Evolutionary conservation across 1,139 yeast genomes (phyloP).

Genomic region (Taphrina populina): DNA sequence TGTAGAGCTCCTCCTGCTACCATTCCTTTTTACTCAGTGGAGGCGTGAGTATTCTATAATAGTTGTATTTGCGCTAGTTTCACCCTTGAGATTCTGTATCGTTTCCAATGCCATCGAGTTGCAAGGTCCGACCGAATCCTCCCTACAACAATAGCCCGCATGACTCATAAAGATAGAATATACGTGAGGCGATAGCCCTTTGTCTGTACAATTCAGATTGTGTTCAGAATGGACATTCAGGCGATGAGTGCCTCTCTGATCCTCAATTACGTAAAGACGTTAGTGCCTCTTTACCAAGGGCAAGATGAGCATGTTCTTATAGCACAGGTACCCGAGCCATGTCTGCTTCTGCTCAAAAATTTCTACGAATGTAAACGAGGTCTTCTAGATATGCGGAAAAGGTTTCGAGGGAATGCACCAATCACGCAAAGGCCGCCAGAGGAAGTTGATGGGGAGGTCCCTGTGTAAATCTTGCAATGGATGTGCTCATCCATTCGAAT

Average conservation of each 20-base stretch:
- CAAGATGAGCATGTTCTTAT: no score
- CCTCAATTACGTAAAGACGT: slow-evolving; percentile 58
- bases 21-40: no score
- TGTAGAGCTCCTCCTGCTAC: no score
- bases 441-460: slow-evolving; percentile 14
- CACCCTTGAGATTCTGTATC: no score
- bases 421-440: slow-evolving; percentile 36
- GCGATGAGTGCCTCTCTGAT: slow-evolving; percentile 79
- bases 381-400: slow-evolving; percentile 76
- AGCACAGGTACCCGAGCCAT: slow-evolving; percentile 78
- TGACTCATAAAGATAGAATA: not conserved
- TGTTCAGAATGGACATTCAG: slow-evolving; percentile 59
- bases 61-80: no score
- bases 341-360: slow-evolving; percentile 48
- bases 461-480: no score
- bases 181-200: slow-evolving; percentile 34
- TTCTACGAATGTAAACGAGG: slow-evolving; percentile 51
- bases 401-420: slow-evolving; percentile 94
- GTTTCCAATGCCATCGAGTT: slow-evolving; percentile 20
- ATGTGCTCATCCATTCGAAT: no score
- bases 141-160: not conserved
- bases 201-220: slow-evolving; percentile 34
- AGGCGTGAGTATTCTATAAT: no score
- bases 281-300: no score
- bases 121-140: not conserved